Conservation (phyloP, 495 filamentous ascomycete species). For the Penicillium tannophilum region DNA sequence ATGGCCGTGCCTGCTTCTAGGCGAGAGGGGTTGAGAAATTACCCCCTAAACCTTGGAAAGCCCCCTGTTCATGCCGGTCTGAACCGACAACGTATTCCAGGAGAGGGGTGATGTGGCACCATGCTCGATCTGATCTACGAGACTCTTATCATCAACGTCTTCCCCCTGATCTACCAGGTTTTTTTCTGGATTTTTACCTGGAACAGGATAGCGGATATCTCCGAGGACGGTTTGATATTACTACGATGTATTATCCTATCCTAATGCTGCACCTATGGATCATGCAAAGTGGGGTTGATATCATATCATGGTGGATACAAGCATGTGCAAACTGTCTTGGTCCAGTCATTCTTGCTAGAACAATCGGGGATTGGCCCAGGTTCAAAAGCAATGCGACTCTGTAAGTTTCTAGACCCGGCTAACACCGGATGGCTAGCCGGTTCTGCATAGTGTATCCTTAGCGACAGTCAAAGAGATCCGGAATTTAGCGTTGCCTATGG, state of each 20-base stretch:
- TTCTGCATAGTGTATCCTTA: constrained; percentile 25
- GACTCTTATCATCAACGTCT: constrained; percentile 2
- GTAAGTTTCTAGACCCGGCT: constrained; percentile 35
- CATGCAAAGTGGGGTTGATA: constrained; percentile 25
- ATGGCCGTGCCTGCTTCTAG: constrained; percentile 15
- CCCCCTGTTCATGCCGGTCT: constrained; percentile 16
- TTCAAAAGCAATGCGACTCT: constrained; percentile 30
- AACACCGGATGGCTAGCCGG: constrained; percentile 30
- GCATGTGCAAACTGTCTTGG: constrained; percentile 27
- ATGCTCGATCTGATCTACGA: constrained; percentile 15
- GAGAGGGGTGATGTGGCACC: constrained; percentile 20
- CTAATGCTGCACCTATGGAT: not conserved
- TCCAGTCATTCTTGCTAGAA: constrained; percentile 7
- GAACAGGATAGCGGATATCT: constrained; percentile 4
- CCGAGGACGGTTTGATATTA: constrained; percentile 2
- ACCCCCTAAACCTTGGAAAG: not conserved
- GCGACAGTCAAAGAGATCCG: constrained; percentile 5
- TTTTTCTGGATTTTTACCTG: constrained; percentile 6
- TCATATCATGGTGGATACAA: constrained; percentile 22
- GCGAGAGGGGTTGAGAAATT: constrained; percentile 21
- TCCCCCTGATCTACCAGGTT: constrained; percentile 8
- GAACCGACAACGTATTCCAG: constrained; percentile 25
- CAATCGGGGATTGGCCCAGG: constrained; percentile 16
- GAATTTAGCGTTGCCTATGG: not conserved
- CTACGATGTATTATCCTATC: not conserved